Evolutionary conservation across 139 green algal genomes (phyloP), one percentile per base, ranked within the genome.

Genomic region (Deuterostichococcus epilithicus): DNA sequence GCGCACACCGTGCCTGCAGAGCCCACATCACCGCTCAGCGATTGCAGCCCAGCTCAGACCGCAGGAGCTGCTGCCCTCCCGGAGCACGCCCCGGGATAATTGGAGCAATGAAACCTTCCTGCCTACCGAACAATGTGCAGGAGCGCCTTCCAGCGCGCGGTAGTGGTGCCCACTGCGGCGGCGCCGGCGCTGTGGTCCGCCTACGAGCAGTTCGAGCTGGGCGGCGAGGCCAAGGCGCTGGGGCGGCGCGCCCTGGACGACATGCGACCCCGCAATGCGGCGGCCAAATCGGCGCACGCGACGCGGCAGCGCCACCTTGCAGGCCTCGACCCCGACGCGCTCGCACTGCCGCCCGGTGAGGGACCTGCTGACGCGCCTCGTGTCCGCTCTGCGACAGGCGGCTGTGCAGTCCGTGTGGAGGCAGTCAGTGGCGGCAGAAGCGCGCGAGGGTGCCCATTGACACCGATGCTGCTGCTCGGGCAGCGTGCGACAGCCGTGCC

Each of bases 121-220:
- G 69, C 70, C 28, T 83, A 89, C 65, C 89, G n/a, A n/a, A n/a
- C n/a, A n/a, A n/a, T n/a, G n/a, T n/a, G n/a, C 82, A 93, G 92
- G 71, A 78, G 81, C 2, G 82, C 83, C 20, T 97, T 88, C 77
- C 92, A 98, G 79, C 82, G 86, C 1, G 94, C 94, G 0, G 74
- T 98, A 22, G 76, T 84, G 22, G 89, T 97, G 59, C 94, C 94
- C 2, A 90, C 83, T 13, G 58, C 83, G 38, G 79, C 81, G 26
- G 76, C 97, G 72, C 94, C 98, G 38, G 72, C 76, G 25, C 79
- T 98, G 69, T 98, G 94, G 94, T 78, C 85, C 0, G 82, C 86
- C 20, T 98, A 97, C 73, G 94, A 98, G 85, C 75, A 74, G 0
- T 97, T 96, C 80, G 94, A 98, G 81, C 89, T 84, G 47, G 72